Evolutionary conservation across 805 yeast genomes (phyloP).

Genomic region (Scheffersomyces amazonensis): DNA sequence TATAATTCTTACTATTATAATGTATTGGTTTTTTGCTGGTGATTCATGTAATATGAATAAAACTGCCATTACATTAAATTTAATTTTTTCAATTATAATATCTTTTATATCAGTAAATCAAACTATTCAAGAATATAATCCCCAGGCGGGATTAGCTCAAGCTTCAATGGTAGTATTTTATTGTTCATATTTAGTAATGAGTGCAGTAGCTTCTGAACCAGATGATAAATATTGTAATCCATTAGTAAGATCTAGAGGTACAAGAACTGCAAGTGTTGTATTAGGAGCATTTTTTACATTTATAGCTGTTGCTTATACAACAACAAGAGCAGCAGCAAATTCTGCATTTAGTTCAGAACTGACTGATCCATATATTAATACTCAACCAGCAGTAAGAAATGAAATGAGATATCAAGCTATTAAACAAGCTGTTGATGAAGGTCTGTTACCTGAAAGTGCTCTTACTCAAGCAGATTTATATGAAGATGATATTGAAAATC

Average conservation of each 20-base stretch:
- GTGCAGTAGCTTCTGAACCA: conserved; percentile 95
- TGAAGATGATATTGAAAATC: conserved; percentile 42
- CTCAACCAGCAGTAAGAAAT: conserved; percentile 54
- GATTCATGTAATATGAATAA: conserved; percentile 85
- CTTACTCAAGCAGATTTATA: conserved; percentile 67
- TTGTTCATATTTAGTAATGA: conserved; percentile 85
- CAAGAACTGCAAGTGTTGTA: conserved; percentile 83
- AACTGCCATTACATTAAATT: conserved; percentile 76
- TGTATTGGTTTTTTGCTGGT: conserved; percentile 82
- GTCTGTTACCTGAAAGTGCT: conserved; percentile 92
- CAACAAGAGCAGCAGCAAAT: conserved; percentile 90
- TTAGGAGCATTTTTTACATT: conserved; percentile 93
- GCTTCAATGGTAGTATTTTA: conserved; percentile 93
- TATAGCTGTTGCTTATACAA: conserved; percentile 93
- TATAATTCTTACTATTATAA: conserved; percentile 66
- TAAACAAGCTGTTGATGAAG: conserved; percentile 93
- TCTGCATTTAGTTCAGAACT: conserved; percentile 41
- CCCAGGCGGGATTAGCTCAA: conserved; percentile 95
- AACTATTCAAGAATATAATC: conserved; percentile 84
- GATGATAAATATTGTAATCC: conserved; percentile 94
- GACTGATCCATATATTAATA: conserved; percentile 39
- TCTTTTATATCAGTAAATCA: conserved; percentile 77
- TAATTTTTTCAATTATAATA: conserved; percentile 60
- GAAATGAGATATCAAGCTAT: conserved; percentile 86
- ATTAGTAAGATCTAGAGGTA: conserved; percentile 80